Conservation (phyloP, 345 rosid genomes). For the Garcia nutans region DNA sequence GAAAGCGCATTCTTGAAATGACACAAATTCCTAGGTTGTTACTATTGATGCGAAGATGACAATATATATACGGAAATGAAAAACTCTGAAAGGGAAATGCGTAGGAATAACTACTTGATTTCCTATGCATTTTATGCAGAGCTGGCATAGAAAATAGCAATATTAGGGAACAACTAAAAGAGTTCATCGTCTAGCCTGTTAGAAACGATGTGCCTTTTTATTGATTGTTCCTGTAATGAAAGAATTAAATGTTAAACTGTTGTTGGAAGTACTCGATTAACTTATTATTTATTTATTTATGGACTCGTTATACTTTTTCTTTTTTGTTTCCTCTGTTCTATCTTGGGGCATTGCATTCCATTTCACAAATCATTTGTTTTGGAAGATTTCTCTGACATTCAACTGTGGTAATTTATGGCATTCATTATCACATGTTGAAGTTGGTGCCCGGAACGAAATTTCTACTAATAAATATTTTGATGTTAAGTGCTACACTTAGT, state of each 20-base stretch:
- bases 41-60: background rate
- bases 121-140: background rate
- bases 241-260: background rate
- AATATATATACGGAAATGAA: background rate
- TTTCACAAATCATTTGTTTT: background rate
- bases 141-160: background rate
- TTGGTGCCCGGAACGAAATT: background rate
- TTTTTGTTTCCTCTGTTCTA: background rate
- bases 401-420: background rate
- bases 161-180: background rate
- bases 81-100: background rate
- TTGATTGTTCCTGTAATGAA: background rate
- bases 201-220: background rate
- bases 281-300: background rate
- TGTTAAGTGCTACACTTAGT: background rate
- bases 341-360: background rate
- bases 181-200: background rate
- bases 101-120: background rate
- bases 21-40: background rate
- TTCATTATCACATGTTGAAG: background rate
- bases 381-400: background rate
- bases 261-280: background rate
- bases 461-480: background rate
- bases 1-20: background rate
- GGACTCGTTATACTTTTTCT: background rate